Conservation (phyloP, 768 basidiomycete species). For the Suillus decipiens region DNA sequence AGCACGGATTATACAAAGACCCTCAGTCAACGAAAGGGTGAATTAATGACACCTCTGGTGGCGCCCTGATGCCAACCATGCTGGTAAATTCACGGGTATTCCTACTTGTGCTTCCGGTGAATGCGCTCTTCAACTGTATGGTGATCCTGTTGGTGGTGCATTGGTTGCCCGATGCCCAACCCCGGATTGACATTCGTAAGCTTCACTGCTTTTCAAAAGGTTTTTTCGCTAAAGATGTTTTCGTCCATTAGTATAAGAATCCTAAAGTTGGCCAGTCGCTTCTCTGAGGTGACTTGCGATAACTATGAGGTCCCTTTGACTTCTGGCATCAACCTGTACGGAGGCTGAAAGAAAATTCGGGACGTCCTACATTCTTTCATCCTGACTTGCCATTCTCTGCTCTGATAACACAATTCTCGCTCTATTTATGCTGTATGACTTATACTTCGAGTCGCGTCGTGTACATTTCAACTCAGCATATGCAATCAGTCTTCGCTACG, state of each 20-base stretch:
- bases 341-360: neutral
- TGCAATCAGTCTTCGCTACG: too few relatives aligned
- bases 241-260: neutral
- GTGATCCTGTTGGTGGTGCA: neutral
- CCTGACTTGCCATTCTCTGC: neutral
- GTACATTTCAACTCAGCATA: too few relatives aligned
- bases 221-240: neutral
- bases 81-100: neutral
- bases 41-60: neutral
- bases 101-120: neutral
- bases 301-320: neutral
- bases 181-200: neutral
- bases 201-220: neutral
- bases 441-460: neutral
- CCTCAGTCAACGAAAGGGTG: neutral
- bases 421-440: neutral
- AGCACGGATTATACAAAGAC: neutral
- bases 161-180: neutral
- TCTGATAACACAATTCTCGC: neutral
- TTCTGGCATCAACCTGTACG: neutral
- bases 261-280: constrained; percentile 1
- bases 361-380: neutral
- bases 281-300: neutral
- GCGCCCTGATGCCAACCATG: neutral
- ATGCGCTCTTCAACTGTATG: neutral